Evolutionary conservation across 2,329 filamentous ascomycete species (phyloP).

Genomic region (Aspergillus versicolor): DNA sequence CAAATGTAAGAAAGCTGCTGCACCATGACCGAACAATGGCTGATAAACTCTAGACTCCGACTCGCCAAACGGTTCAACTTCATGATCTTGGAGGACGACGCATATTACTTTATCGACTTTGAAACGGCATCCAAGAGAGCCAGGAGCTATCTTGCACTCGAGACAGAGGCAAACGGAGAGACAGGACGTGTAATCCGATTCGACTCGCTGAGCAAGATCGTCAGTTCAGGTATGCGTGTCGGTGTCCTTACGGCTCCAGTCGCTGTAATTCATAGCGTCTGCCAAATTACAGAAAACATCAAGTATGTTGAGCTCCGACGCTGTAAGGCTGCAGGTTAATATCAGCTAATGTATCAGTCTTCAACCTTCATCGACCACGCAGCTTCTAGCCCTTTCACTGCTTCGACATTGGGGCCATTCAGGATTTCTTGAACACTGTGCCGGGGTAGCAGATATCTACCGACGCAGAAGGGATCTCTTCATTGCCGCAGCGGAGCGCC

Average conservation of each 20-base stretch:
- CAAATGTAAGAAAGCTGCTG: background rate
- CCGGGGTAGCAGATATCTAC: background rate
- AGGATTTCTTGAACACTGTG: background rate
- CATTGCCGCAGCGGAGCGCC: constrained; percentile 1
- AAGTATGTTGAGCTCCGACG: background rate
- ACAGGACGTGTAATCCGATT: constrained; percentile 6
- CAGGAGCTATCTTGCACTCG: background rate
- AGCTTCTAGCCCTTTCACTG: background rate
- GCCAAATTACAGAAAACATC: background rate
- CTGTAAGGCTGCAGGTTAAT: no score
- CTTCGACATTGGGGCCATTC: background rate
- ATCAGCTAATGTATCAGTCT: background rate
- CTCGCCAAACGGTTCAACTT: background rate
- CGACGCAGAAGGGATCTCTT: constrained; percentile 1
- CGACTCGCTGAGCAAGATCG: constrained; percentile 11
- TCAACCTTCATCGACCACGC: background rate
- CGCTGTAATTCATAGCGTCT: background rate
- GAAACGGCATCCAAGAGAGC: background rate
- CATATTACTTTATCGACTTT: background rate
- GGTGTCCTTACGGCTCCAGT: background rate
- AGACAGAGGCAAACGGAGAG: background rate
- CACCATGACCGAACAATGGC: no score
- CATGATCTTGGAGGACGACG: background rate
- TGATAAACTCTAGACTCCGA: background rate
- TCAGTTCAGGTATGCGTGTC: constrained; percentile 2